These are phyloP conservation scores for Talaromyces sp. DNA, from an alignment of 2,329 filamentous ascomycete species.

Conservation along the genomic window DNA sequence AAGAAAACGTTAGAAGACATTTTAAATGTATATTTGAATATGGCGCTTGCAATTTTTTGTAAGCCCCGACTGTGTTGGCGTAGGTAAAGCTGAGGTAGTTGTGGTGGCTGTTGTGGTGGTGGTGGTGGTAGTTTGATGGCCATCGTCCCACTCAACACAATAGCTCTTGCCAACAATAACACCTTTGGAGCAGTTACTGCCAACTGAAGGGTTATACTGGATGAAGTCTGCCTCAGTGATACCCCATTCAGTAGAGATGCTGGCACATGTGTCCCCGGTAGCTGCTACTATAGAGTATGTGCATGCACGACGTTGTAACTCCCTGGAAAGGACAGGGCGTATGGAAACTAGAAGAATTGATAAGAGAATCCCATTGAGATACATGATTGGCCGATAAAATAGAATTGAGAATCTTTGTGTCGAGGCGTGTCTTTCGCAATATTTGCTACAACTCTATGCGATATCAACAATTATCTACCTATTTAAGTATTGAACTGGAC, in stretches of 20 bases:
- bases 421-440: neutral
- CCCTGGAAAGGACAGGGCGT: neutral
- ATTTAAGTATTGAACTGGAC: too few species aligned
- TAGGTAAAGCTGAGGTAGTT: neutral
- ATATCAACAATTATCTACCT: too few species aligned
- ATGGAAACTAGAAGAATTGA: neutral
- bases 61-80: conserved; percentile 2
- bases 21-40: neutral
- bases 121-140: neutral
- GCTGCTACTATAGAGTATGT: neutral
- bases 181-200: neutral
- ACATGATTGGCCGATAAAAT: neutral
- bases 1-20: neutral
- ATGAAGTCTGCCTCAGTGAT: neutral
- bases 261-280: neutral
- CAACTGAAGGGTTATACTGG: neutral
- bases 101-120: neutral
- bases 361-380: neutral
- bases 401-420: neutral
- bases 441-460: too few species aligned
- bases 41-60: neutral
- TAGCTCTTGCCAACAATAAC: neutral
- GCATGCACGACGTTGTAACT: neutral
- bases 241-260: conserved; percentile 1
- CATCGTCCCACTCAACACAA: neutral